Conservation (phyloP, 2,329 filamentous ascomycete genomes). For the Chalara sp. region DNA sequence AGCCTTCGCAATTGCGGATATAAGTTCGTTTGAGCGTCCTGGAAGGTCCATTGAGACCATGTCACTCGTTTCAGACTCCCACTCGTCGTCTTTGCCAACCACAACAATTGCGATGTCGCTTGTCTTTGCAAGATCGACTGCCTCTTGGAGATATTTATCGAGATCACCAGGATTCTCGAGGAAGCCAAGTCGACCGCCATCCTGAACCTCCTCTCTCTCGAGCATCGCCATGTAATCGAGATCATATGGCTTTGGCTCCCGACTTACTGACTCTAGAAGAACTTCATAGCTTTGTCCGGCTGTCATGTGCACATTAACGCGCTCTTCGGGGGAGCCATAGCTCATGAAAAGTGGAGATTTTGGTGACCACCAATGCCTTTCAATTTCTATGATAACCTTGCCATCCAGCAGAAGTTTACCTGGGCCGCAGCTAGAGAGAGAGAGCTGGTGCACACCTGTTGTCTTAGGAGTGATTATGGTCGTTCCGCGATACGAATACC, state of each 20-base stretch:
- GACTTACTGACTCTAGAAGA: neutral
- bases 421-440: too few species aligned
- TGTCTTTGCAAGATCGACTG: neutral
- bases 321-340: neutral
- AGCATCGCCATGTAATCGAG: too few species aligned
- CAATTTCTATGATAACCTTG: slow-evolving; percentile 16
- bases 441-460: too few species aligned
- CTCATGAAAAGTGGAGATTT: neutral
- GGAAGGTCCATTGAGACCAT: slow-evolving; percentile 9
- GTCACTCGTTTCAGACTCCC: slow-evolving; percentile 22
- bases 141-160: neutral
- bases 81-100: neutral
- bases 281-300: neutral
- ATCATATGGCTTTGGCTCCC: neutral
- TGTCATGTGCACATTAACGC: neutral
- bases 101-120: neutral
- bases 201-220: neutral
- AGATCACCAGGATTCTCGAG: neutral
- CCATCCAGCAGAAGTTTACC: too few species aligned
- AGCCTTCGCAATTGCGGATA: slow-evolving; percentile 45
- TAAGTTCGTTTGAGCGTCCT: slow-evolving; percentile 18
- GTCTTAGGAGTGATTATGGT: too few species aligned
- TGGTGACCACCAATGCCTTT: slow-evolving; percentile 46
- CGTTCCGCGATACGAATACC: too few species aligned
- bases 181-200: neutral